Percentiles rank a stretch among this genome's conserved stretches.
Evolutionary conservation across 495 filamentous ascomycete genomes (phyloP).

Genomic region (Pyrenula aspistea): DNA sequence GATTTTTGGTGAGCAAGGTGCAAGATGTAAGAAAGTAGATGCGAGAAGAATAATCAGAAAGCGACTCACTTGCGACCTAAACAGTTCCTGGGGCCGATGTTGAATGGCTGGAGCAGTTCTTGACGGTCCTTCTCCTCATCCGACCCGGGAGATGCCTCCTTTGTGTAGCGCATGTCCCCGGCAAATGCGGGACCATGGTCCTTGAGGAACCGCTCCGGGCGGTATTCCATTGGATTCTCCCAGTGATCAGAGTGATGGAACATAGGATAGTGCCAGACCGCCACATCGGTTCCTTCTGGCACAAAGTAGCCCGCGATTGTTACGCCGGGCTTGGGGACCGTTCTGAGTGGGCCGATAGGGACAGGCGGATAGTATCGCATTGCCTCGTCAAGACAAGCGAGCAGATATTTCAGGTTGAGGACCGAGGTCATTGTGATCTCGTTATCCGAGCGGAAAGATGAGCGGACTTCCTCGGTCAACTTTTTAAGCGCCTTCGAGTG

Average conservation of each 20-base stretch:
- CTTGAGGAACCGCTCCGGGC: conserved; percentile 29
- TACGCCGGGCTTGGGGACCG: conserved; percentile 25
- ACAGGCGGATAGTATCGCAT: conserved; percentile 49
- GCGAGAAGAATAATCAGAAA: neutral
- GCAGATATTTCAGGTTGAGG: conserved; percentile 36
- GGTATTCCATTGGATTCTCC: conserved; percentile 17
- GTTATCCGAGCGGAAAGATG: conserved; percentile 31
- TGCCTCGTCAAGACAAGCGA: conserved; percentile 45
- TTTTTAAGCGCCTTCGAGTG: conserved; percentile 28
- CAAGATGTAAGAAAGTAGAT: neutral
- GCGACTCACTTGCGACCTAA: conserved; percentile 42
- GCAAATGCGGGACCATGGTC: conserved; percentile 14
- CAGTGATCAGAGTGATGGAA: conserved; percentile 19
- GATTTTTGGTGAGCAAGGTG: neutral
- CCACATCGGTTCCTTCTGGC: conserved; percentile 15
- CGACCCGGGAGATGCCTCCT: neutral
- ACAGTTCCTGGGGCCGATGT: conserved; percentile 45
- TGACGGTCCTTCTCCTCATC: conserved; percentile 20
- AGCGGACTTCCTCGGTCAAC: conserved; percentile 36
- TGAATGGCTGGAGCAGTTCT: conserved; percentile 40
- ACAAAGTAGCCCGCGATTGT: conserved; percentile 31
- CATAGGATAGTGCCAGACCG: conserved; percentile 13
- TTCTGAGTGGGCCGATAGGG: conserved; percentile 31
- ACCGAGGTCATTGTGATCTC: conserved; percentile 41
- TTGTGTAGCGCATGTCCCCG: conserved; percentile 8